Percentiles rank a stretch among this genome's conserved stretches.
These are phyloP conservation scores for Daldinia childiae DNA, from an alignment of 495 filamentous ascomycete genomes.

Conservation along the genomic window DNA sequence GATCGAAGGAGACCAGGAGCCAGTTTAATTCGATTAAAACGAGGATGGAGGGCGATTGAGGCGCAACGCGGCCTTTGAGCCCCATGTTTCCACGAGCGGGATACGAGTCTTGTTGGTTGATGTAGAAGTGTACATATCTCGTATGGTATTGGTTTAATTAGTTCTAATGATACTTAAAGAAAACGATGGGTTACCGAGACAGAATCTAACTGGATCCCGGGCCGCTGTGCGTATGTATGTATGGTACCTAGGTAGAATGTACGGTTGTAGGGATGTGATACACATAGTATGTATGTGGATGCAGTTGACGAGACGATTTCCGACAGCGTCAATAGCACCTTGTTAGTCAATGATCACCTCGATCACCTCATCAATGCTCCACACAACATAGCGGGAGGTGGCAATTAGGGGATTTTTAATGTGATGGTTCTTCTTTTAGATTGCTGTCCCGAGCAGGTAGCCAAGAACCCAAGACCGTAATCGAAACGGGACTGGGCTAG, in stretches of 20 bases:
- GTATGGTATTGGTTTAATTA: conserved; percentile 12
- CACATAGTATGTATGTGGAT: conserved; percentile 7
- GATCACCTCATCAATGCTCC: conserved; percentile 41
- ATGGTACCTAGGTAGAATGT: not conserved
- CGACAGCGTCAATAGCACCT: conserved; percentile 38
- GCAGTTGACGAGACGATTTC: conserved; percentile 36
- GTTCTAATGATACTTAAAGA: conserved; percentile 11
- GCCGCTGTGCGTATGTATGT: conserved; percentile 7
- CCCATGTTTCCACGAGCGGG: conserved; percentile 34
- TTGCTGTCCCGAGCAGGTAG: conserved; percentile 15
- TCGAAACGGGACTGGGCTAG: conserved; percentile 21
- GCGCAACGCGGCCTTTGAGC: conserved; percentile 39
- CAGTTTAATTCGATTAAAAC: conserved; percentile 32
- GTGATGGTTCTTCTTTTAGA: not conserved
- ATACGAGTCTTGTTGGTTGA: conserved; percentile 25
- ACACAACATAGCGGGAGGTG: conserved; percentile 26
- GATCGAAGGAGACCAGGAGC: conserved; percentile 36
- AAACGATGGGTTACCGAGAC: not conserved
- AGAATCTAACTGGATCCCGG: conserved; percentile 29
- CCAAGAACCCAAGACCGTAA: conserved; percentile 34
- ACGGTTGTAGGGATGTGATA: conserved; percentile 2
- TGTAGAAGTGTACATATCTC: conserved; percentile 4
- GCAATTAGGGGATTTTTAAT: conserved; percentile 34
- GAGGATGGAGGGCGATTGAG: conserved; percentile 30
- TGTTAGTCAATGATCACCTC: conserved; percentile 44